Evolutionary conservation across 768 basidiomycete genomes (phyloP).

Genomic region (Saitozyma podzolica): DNA sequence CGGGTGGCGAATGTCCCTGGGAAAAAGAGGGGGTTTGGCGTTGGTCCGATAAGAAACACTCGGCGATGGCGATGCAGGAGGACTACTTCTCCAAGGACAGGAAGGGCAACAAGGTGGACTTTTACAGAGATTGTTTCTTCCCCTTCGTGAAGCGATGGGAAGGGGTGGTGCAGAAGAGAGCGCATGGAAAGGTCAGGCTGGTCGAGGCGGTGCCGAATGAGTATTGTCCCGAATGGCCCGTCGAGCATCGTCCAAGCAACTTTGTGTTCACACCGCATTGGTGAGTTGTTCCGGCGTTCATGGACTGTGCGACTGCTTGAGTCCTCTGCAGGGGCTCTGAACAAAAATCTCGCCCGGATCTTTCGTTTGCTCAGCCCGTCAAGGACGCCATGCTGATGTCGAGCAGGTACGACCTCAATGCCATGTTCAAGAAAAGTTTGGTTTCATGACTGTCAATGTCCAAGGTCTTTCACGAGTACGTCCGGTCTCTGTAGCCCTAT

Average conservation of each 20-base stretch:
- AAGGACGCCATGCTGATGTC: not conserved
- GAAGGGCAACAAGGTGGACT: slow-evolving; percentile 58
- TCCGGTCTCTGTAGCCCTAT: not conserved
- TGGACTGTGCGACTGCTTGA: too few relatives aligned
- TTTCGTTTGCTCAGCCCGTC: not conserved
- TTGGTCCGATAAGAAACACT: slow-evolving; percentile 68
- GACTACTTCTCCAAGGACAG: slow-evolving; percentile 76
- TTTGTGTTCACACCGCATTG: slow-evolving; percentile 76
- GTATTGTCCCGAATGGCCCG: slow-evolving; percentile 78
- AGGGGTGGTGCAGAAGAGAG: slow-evolving; percentile 19
- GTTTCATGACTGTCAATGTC: slow-evolving; percentile 85
- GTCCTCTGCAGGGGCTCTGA: slow-evolving; percentile 4
- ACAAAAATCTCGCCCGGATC: not conserved
- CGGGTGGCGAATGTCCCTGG: slow-evolving; percentile 70
- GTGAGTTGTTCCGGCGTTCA: slow-evolving; percentile 51
- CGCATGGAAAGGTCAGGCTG: slow-evolving; percentile 26
- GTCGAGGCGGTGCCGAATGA: slow-evolving; percentile 90
- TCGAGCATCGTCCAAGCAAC: slow-evolving; percentile 63
- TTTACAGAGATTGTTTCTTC: slow-evolving; percentile 50
- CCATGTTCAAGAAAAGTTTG: slow-evolving; percentile 81
- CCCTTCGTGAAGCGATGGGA: slow-evolving; percentile 51
- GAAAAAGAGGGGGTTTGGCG: slow-evolving; percentile 92
- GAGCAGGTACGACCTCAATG: slow-evolving; percentile 84
- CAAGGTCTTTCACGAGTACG: slow-evolving; percentile 83
- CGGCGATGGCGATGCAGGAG: slow-evolving; percentile 74